Conservation (phyloP, 2,329 filamentous ascomycete genomes). For the Aspergillus sp. region DNA sequence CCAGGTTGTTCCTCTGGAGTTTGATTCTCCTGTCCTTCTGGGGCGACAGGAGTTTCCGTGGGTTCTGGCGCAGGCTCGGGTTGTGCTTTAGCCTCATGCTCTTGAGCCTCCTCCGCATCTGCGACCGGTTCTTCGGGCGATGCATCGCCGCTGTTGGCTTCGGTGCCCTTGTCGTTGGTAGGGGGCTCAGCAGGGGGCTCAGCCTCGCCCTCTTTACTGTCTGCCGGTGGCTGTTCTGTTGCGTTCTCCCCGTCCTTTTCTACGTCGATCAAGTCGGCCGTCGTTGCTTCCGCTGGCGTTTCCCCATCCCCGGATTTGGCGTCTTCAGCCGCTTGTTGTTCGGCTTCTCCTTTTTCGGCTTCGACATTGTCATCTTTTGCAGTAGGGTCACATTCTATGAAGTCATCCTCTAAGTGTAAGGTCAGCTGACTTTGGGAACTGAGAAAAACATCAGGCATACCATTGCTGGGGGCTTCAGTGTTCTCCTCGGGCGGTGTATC, state of each 20-base stretch:
- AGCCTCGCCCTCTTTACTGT: constrained; percentile 7
- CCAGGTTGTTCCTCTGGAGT: not conserved
- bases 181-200: not conserved
- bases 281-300: constrained; percentile 10
- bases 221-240: constrained; percentile 11
- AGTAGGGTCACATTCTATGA: constrained; percentile 34
- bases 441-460: constrained; percentile 20
- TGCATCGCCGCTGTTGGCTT: constrained; percentile 13
- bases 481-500: constrained; percentile 9
- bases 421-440: constrained; percentile 17
- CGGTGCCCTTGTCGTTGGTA: constrained; percentile 4
- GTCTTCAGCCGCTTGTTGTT: constrained; percentile 35
- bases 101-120: constrained; percentile 12
- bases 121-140: constrained; percentile 8
- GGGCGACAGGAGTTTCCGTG: constrained; percentile 4
- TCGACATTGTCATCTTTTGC: constrained; percentile 34
- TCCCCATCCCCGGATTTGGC: constrained; percentile 26
- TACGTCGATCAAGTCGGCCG: constrained; percentile 10
- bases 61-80: constrained; percentile 6
- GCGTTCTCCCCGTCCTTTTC: constrained; percentile 10
- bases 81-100: constrained; percentile 14
- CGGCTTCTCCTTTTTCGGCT: constrained; percentile 34
- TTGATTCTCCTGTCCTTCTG: constrained; percentile 12
- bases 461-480: constrained; percentile 23
- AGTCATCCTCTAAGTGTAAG: constrained; percentile 32